Conservation (phyloP, 2,329 filamentous ascomycete genomes). For the Fragosphaeria purpurea region DNA sequence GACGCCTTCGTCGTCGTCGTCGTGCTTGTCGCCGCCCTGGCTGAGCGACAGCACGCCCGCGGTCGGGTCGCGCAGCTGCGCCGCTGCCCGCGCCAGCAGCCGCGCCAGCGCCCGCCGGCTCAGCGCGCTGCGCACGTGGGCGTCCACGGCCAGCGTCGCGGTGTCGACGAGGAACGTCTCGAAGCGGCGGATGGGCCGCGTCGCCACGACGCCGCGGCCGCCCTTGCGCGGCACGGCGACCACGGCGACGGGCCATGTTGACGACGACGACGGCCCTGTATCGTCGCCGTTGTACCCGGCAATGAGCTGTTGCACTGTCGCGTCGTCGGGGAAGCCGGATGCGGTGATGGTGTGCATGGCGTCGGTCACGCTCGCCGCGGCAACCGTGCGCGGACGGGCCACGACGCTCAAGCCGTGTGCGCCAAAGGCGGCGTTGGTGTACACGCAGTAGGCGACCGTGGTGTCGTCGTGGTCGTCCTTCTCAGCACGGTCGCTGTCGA, state of each 20-base stretch:
- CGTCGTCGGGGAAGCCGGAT: slow-evolving; percentile 9
- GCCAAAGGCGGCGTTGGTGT: slow-evolving; percentile 12
- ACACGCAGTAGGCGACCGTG: slow-evolving; percentile 12
- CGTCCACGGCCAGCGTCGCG: slow-evolving; percentile 19
- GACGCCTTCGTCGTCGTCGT: slow-evolving; percentile 12
- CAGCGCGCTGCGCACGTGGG: slow-evolving; percentile 18
- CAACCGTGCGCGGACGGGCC: slow-evolving; percentile 19
- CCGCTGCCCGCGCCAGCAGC: slow-evolving; percentile 18
- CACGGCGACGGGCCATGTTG: slow-evolving; percentile 14
- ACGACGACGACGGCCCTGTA: no score
- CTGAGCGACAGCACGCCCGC: slow-evolving; percentile 16
- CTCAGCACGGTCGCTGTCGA: not conserved
- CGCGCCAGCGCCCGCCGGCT: slow-evolving; percentile 15
- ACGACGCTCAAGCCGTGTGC: slow-evolving; percentile 21
- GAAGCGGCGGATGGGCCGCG: slow-evolving; percentile 16
- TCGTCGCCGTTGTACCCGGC: not conserved
- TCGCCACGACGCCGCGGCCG: slow-evolving; percentile 20
- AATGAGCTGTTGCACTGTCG: slow-evolving; percentile 1
- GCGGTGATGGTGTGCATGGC: slow-evolving; percentile 16
- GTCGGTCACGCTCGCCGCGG: slow-evolving; percentile 16
- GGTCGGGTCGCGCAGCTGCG: slow-evolving; percentile 18
- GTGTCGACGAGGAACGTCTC: slow-evolving; percentile 23
- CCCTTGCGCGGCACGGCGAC: slow-evolving; percentile 19
- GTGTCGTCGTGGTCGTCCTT: not conserved
- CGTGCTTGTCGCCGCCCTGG: not conserved